phyloP scores from a whole-genome alignment of 2,329 filamentous ascomycete genomes.

The Paraconiothyrium brasiliense region DNA sequence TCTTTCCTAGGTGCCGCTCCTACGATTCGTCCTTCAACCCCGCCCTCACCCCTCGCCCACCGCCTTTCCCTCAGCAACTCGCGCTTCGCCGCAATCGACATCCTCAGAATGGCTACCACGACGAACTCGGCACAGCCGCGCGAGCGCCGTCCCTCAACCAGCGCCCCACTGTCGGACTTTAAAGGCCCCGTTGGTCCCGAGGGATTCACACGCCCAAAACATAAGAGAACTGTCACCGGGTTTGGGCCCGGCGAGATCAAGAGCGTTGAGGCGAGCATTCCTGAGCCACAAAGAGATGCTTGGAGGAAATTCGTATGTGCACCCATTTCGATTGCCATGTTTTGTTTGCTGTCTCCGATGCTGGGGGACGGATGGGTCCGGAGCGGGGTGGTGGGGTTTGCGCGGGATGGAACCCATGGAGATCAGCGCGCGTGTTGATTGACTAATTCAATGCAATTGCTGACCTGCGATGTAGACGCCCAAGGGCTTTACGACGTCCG shows the following conservation, averaged over 20 bases:
- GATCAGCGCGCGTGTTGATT: background rate
- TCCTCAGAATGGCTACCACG: constrained; percentile 42
- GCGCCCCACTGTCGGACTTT: constrained; percentile 86
- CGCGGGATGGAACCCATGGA: constrained; percentile 9
- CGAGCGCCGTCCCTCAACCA: constrained; percentile 82
- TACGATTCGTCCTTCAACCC: constrained; percentile 33
- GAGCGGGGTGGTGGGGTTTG: constrained; percentile 26
- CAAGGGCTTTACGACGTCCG: constrained; percentile 76
- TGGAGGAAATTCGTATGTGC: constrained; percentile 68
- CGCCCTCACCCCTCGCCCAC: constrained; percentile 37
- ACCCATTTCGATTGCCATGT: background rate
- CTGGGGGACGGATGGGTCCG: background rate
- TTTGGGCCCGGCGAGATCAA: constrained; percentile 94
- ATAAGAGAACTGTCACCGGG: constrained; percentile 95
- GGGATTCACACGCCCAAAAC: constrained; percentile 85
- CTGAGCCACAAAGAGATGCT: constrained; percentile 84
- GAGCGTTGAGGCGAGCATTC: constrained; percentile 88
- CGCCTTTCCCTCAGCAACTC: constrained; percentile 35
- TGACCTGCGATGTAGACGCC: constrained; percentile 60
- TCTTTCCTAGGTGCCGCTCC: constrained; percentile 18
- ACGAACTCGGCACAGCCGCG: constrained; percentile 56
- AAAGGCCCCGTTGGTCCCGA: constrained; percentile 81
- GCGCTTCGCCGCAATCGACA: constrained; percentile 39
- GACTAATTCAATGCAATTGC: constrained; percentile 1
- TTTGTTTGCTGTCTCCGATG: background rate